Evolutionary conservation across 768 basidiomycete species (phyloP), one percentile per base, ranked within the genome.

Genomic region (Pleurotus sapidus): DNA sequence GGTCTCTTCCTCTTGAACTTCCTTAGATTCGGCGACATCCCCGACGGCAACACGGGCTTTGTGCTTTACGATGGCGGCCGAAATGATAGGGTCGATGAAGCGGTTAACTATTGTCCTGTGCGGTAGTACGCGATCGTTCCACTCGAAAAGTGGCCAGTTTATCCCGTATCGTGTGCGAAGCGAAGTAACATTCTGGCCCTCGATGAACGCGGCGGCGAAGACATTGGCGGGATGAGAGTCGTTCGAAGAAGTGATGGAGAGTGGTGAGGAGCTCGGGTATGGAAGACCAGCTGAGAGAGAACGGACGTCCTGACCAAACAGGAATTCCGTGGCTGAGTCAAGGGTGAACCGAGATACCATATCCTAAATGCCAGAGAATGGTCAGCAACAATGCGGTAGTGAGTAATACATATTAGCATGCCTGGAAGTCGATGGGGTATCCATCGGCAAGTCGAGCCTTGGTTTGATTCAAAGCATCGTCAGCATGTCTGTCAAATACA

Each of bases 321-420:
- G 75, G 61, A 83, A 86, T 53, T 84, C 80, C 0, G 84, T 81
- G 3, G 84, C 84, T 1, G 83, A 80, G 68, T 88, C 87, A 14
- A 88, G 71, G 0, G 86, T 86, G 66, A 87, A 86, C 1, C 78
- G 73, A 1, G 71, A 70, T 7, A 71, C 74, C 30, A 78, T 59
- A 60, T 81, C 79, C 75, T 78, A 43, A 8, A 58, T 51, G 50
- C 17, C 8, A 46, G 43, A n/a, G 25, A 25, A n/a, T 30, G 6
- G 27, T 40, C 25, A 4, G 25, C 8, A 14, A 27, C 37, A 18
- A 4, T n/a, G n/a, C n/a, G n/a, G n/a, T n/a, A n/a, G n/a, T n/a
- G n/a, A n/a, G n/a, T n/a, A n/a, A n/a, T n/a, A n/a, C n/a, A n/a
- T 8, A 7, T 49, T 11, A 8, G 8, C 60, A 27, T 68, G 82